These are phyloP conservation scores for Aristolochia contorta DNA, from an alignment of 164 flowering plant species.

Conservation along the genomic window DNA sequence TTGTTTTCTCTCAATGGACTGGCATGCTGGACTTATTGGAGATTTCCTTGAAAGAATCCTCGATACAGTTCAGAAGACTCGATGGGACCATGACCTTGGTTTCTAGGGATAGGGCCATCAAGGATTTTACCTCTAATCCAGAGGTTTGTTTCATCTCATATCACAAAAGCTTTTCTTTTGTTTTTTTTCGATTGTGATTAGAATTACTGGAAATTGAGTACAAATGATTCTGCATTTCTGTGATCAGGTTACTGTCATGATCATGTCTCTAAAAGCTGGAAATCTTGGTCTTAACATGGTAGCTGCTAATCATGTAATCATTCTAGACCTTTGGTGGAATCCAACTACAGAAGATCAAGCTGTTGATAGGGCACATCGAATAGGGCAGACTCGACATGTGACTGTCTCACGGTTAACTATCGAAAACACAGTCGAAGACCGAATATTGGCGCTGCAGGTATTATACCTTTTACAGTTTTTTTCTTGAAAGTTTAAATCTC, in stretches of 20 bases:
- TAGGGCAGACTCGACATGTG: constrained; percentile 95
- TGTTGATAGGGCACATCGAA: constrained; percentile 91
- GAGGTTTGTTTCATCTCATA: constrained; percentile 44
- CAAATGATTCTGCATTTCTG: not conserved
- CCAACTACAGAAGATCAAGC: constrained; percentile 99
- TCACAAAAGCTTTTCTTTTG: not conserved
- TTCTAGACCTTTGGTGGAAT: constrained; percentile 98
- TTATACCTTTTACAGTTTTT: not conserved
- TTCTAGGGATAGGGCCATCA: constrained; percentile 75
- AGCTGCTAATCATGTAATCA: constrained; percentile 89
- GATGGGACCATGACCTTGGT: constrained; percentile 84
- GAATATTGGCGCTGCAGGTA: constrained; percentile 89
- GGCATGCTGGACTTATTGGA: constrained; percentile 84
- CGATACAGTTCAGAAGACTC: constrained; percentile 59
- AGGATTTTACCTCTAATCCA: constrained; percentile 69
- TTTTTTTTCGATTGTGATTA: too few species aligned
- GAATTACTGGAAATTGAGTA: not conserved
- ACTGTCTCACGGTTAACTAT: constrained; percentile 78
- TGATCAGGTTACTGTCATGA: constrained; percentile 81
- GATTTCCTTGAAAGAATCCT: constrained; percentile 35
- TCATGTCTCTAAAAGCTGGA: constrained; percentile 96
- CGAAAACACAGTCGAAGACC: constrained; percentile 84
- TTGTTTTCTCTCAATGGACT: constrained; percentile 97
- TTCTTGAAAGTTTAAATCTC: not conserved
- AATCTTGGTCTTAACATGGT: constrained; percentile 96